Evolutionary conservation across 257 asterid genomes (phyloP), one percentile per base, ranked within the genome.

Genomic region (Misopates orontium): DNA sequence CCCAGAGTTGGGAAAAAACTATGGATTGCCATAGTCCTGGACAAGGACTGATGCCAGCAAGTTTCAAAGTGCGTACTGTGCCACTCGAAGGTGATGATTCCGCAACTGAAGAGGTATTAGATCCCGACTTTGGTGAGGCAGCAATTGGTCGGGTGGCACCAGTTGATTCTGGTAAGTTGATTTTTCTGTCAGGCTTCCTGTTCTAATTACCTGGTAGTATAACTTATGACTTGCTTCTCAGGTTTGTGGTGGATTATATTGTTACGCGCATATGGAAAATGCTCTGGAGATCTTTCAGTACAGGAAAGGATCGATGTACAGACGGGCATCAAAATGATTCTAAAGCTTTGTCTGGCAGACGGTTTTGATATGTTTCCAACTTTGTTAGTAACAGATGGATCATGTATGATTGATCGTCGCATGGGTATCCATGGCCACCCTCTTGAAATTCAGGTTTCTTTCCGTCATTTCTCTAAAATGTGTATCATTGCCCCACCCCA

Each of bases 121-220:
- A 90, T 71, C 97, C 97, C 0, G 97, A 90, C 72, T 90, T 90
- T 47, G 97, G 97, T 19, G 97, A 90, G 84, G 97, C 95, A 19
- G 96, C 96, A 45, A 90, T 90, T 79, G 97, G 95, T 65, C 90
- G 97, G 19, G 97, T 90, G 20, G 97, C 97, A 8, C 97, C 97
- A 51, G 95, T 87, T 56, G 97, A 90, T 68, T 90, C 96, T 72
- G 97, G 97, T 90, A 41, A 60, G 78, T 72, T 28, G 1, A 41
- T 41, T 53, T 12, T 72, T 44, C 50, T 61, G 20, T 64, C 32
- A 28, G 22, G 45, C 63, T 64, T 55, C 24, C 44, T 51, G 49
- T 67, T 65, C 48, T 49, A 67, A 72, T 31, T 41, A 48, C 64
- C n/a, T 62, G 60, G 66, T 50, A 58, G 3, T 49, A 23, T 51